Evolutionary conservation across 1,284 basidiomycete species (phyloP).

Genomic region (Vanrija sp.): DNA sequence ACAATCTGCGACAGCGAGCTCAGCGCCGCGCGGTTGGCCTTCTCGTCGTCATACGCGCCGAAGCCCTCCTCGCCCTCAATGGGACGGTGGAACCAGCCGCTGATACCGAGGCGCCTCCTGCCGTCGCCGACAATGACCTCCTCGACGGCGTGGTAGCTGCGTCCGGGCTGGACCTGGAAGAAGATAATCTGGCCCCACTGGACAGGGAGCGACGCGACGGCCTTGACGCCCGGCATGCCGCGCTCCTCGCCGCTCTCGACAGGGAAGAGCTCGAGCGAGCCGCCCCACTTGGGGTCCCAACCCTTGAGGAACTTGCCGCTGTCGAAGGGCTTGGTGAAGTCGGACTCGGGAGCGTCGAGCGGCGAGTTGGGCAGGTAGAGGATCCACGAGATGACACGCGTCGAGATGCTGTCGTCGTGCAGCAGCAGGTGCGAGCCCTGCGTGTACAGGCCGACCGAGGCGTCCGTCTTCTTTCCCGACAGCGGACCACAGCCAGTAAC

Average conservation of each 20-base stretch:
- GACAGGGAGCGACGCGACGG: slow-evolving; percentile 37
- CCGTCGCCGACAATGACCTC: slow-evolving; percentile 85
- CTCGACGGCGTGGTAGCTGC: slow-evolving; percentile 95
- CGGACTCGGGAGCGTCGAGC: slow-evolving; percentile 50
- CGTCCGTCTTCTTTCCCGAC: slow-evolving; percentile 87
- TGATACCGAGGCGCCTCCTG: slow-evolving; percentile 75
- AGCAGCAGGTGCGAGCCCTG: slow-evolving; percentile 86
- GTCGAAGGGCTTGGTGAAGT: slow-evolving; percentile 24
- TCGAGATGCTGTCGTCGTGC: slow-evolving; percentile 97
- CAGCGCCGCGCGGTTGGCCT: slow-evolving; percentile 66
- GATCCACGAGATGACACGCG: slow-evolving; percentile 92
- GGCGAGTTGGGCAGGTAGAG: slow-evolving; percentile 90
- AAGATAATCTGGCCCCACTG: slow-evolving; percentile 97
- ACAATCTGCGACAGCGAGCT: slow-evolving; percentile 49
- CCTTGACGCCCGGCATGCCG: slow-evolving; percentile 42
- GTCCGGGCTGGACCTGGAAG: slow-evolving; percentile 73
- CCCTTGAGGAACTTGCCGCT: slow-evolving; percentile 48
- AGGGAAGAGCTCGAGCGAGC: slow-evolving; percentile 93
- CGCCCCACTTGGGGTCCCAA: slow-evolving; percentile 82
- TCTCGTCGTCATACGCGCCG: slow-evolving; percentile 58
- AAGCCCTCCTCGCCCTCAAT: slow-evolving; percentile 88
- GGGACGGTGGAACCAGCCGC: slow-evolving; percentile 94
- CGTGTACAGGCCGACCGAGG: slow-evolving; percentile 90
- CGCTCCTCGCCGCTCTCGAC: slow-evolving; percentile 47
- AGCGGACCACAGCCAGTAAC: slow-evolving; percentile 93